phyloP scores from a whole-genome alignment of 2,329 filamentous ascomycete genomes.

The Lachnellula willkommii region DNA sequence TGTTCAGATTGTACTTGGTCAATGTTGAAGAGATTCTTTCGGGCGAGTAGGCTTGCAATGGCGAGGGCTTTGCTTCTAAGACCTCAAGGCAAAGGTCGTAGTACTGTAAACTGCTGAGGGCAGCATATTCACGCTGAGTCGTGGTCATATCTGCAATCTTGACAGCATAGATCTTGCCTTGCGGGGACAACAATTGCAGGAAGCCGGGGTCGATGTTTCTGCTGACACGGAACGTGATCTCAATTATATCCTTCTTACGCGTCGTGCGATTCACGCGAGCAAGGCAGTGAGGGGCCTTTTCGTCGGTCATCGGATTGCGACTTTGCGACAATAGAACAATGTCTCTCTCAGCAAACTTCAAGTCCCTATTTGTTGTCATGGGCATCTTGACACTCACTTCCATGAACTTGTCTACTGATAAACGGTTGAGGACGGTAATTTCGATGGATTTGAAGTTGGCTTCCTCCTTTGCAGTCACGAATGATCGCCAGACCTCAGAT shows the following conservation, averaged over 20 bases:
- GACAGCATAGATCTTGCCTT: conserved; percentile 63
- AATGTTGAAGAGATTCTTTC: conserved; percentile 64
- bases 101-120: conserved; percentile 83
- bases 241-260: conserved; percentile 73
- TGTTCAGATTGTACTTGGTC: conserved; percentile 77
- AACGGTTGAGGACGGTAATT: conserved; percentile 79
- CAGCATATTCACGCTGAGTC: conserved; percentile 91
- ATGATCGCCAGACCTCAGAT: conserved; percentile 92
- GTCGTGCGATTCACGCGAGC: conserved; percentile 76
- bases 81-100: conserved; percentile 96
- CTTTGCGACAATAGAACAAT: conserved; percentile 79
- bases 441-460: conserved; percentile 74
- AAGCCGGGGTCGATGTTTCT: conserved; percentile 48
- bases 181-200: conserved; percentile 59
- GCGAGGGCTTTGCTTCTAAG: conserved; percentile 80
- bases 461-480: conserved; percentile 86
- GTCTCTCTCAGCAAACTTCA: conserved; percentile 74
- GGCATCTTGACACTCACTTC: conserved; percentile 85
- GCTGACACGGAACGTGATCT: conserved; percentile 81
- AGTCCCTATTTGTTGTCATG: conserved; percentile 62
- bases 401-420: conserved; percentile 87
- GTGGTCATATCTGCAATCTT: conserved; percentile 93
- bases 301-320: conserved; percentile 61
- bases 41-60: conserved; percentile 74
- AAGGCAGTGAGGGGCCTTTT: conserved; percentile 70